Evolutionary conservation across 495 filamentous ascomycete species (phyloP).

Genomic region (Trichoderma virens): DNA sequence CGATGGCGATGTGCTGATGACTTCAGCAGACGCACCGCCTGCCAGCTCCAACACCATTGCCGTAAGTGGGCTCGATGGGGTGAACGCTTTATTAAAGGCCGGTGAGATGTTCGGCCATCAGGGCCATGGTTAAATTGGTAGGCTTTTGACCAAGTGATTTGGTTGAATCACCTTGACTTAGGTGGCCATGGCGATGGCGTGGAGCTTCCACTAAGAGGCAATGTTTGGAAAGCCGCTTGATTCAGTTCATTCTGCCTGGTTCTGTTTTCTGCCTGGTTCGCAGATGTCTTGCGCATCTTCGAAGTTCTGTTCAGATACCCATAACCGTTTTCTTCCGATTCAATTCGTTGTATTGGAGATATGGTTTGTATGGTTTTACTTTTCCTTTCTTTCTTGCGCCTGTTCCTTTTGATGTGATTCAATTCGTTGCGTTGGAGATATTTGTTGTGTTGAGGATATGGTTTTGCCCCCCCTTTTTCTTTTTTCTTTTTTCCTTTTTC

Average conservation of each 20-base stretch:
- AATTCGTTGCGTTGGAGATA: too few relatives aligned
- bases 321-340: neutral
- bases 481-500: neutral
- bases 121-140: neutral
- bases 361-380: neutral
- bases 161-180: neutral
- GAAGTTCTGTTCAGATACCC: slow-evolving; percentile 3
- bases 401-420: too few relatives aligned
- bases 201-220: too few relatives aligned
- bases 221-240: neutral
- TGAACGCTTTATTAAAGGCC: slow-evolving; percentile 46
- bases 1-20: slow-evolving; percentile 6
- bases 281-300: neutral
- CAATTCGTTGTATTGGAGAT: neutral
- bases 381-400: too few relatives aligned
- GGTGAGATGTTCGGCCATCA: slow-evolving; percentile 45
- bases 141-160: too few relatives aligned
- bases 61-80: slow-evolving; percentile 30
- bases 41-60: neutral
- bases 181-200: too few relatives aligned
- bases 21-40: neutral
- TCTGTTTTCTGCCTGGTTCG: neutral
- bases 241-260: neutral
- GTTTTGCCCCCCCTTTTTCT: neutral
- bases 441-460: too few relatives aligned